Evolutionary conservation across 495 filamentous ascomycete species (phyloP).

Genomic region (Neohortaea acidophila): DNA sequence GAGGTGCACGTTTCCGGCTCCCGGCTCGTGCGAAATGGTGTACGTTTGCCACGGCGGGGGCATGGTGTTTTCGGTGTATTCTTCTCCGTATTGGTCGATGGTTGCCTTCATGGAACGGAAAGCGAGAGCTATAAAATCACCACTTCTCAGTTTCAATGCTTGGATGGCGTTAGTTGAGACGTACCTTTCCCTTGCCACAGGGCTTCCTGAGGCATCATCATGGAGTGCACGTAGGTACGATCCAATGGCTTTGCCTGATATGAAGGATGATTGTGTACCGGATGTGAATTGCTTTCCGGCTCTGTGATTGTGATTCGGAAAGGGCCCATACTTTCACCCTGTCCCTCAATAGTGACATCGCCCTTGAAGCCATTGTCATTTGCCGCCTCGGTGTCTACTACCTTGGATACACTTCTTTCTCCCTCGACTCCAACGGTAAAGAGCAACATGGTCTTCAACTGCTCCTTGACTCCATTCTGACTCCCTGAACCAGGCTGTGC

Average conservation of each 20-base stretch:
- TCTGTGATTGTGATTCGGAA: constrained; percentile 69
- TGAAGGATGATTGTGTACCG: constrained; percentile 43
- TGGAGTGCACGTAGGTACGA: constrained; percentile 56
- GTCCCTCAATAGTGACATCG: constrained; percentile 61
- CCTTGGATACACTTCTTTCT: constrained; percentile 46
- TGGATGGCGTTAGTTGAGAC: too few species aligned
- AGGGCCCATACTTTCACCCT: constrained; percentile 59
- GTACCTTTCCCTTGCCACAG: constrained; percentile 75
- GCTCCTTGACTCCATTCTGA: constrained; percentile 14
- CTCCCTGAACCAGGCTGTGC: constrained; percentile 25
- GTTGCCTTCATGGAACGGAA: constrained; percentile 64
- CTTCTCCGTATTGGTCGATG: constrained; percentile 51
- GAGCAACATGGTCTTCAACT: constrained; percentile 60
- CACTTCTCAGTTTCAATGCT: too few species aligned
- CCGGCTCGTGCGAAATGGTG: constrained; percentile 53
- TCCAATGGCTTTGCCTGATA: constrained; percentile 62
- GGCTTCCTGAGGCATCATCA: constrained; percentile 47
- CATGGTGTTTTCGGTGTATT: constrained; percentile 53
- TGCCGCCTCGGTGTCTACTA: constrained; percentile 35
- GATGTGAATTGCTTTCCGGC: constrained; percentile 44
- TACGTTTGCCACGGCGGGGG: constrained; percentile 81
- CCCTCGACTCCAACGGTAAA: constrained; percentile 76
- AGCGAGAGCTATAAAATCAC: constrained; percentile 36
- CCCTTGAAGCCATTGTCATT: constrained; percentile 45
- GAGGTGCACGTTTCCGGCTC: constrained; percentile 66